A percentile compares a stretch with the other conserved stretches of the same genome.
Evolutionary conservation across 371 early-diverging fungal genomes (phyloP).

Genomic region (Mucor velutinosus): DNA sequence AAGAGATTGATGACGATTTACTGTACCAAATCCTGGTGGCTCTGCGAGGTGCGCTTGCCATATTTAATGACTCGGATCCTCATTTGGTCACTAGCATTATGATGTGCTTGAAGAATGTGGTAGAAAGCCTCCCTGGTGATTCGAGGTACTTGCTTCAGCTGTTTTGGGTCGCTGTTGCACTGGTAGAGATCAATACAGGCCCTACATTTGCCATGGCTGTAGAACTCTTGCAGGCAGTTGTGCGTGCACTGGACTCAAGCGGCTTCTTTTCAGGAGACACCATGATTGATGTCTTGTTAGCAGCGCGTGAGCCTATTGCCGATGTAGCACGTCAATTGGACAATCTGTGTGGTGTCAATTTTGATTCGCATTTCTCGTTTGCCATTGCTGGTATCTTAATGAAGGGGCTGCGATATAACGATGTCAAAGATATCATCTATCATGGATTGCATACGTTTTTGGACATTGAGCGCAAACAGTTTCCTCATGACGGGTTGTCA

Average conservation of each 20-base stretch:
- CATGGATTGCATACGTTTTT: conserved; percentile 67
- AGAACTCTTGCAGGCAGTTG: conserved; percentile 65
- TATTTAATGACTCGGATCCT: conserved; percentile 77
- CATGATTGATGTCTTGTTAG: conserved; percentile 62
- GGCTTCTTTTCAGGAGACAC: conserved; percentile 66
- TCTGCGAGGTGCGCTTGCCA: conserved; percentile 75
- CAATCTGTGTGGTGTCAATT: conserved; percentile 71
- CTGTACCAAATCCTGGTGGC: conserved; percentile 87
- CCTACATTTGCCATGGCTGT: conserved; percentile 74
- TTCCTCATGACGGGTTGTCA: not conserved
- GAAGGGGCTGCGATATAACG: conserved; percentile 76
- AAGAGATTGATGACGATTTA: conserved; percentile 83
- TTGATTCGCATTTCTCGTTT: conserved; percentile 83
- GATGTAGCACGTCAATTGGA: conserved; percentile 72
- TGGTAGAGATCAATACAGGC: conserved; percentile 83
- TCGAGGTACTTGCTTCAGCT: conserved; percentile 76
- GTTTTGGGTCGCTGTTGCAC: conserved; percentile 86
- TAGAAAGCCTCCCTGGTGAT: conserved; percentile 71
- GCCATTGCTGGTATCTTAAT: conserved; percentile 79
- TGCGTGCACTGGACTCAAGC: conserved; percentile 70
- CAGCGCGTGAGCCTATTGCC: conserved; percentile 69
- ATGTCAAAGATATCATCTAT: conserved; percentile 67
- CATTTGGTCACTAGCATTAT: conserved; percentile 77
- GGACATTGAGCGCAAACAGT: conserved; percentile 60
- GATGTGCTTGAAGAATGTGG: conserved; percentile 83